These are phyloP conservation scores for Gaeumannomyces tritici DNA, from an alignment of 2,329 filamentous ascomycete species.

Conservation along the genomic window DNA sequence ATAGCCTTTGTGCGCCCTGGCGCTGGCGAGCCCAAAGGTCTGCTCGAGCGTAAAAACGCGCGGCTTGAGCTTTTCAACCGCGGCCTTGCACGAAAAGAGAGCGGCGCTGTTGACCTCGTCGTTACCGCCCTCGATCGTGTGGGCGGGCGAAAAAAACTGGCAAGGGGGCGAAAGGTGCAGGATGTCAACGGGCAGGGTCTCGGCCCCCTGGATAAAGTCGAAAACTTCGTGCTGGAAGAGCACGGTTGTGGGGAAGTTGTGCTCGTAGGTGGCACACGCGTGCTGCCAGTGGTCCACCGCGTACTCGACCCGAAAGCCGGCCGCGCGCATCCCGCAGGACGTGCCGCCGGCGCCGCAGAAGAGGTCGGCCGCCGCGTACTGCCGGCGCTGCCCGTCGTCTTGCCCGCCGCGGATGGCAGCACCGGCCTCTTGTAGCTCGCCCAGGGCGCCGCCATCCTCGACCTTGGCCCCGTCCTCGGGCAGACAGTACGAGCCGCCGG, in stretches of 20 bases:
- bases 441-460: constrained; percentile 9
- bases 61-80: constrained; percentile 51
- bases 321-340: constrained; percentile 49
- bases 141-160: constrained; percentile 63
- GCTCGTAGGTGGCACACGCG: constrained; percentile 47
- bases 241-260: constrained; percentile 44
- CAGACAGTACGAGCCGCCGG: constrained; percentile 26
- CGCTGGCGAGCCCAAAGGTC: constrained; percentile 56
- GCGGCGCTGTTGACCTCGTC: constrained; percentile 60
- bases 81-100: constrained; percentile 39
- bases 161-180: constrained; percentile 72
- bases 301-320: constrained; percentile 48
- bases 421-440: constrained; percentile 15
- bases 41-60: constrained; percentile 71
- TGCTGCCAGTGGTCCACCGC: constrained; percentile 53
- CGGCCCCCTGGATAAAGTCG: constrained; percentile 32
- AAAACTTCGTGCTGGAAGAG: constrained; percentile 38
- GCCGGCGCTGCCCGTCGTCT: constrained; percentile 23
- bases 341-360: constrained; percentile 68
- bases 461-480: constrained; percentile 10
- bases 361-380: constrained; percentile 60
- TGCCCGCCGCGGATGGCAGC: too few relatives aligned
- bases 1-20: constrained; percentile 36
- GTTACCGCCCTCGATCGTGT: constrained; percentile 48
- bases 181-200: constrained; percentile 44